Conservation (phyloP, 169 alveolate genomes). For the Miamiensis avidus region DNA sequence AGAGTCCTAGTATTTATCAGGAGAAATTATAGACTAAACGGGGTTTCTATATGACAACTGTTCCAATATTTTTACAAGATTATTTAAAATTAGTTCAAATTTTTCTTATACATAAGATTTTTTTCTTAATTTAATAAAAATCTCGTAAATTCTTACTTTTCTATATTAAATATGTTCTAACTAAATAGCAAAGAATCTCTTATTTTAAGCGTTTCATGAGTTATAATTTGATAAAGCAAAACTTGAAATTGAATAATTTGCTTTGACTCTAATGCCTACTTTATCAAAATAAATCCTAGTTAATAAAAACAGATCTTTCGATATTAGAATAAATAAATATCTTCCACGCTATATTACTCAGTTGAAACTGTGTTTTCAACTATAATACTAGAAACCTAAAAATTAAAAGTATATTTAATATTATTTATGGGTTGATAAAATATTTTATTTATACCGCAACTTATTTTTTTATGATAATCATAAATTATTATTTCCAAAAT, state of each 20-base stretch:
- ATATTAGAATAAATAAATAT: background rate
- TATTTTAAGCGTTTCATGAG: background rate
- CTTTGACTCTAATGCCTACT: background rate
- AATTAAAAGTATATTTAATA: too few relatives aligned
- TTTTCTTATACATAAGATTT: background rate
- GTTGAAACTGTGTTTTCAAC: too few relatives aligned
- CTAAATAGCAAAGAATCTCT: background rate
- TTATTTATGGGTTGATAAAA: too few relatives aligned
- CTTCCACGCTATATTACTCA: background rate
- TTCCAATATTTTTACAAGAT: background rate
- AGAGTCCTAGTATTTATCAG: too few relatives aligned
- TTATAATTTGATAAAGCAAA: background rate
- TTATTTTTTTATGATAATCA: too few relatives aligned
- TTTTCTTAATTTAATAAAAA: too few relatives aligned
- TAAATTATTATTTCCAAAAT: too few relatives aligned
- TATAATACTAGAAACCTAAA: too few relatives aligned
- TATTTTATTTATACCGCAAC: too few relatives aligned
- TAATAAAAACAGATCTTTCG: background rate
- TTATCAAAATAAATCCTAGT: background rate
- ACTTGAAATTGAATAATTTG: background rate
- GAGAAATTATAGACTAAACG: background rate
- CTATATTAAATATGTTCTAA: too few relatives aligned
- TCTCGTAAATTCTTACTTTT: background rate
- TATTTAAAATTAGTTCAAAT: background rate
- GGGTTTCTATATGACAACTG: background rate